Evolutionary conservation across 768 basidiomycete genomes (phyloP).

Genomic region (Tulasnella calospora): DNA sequence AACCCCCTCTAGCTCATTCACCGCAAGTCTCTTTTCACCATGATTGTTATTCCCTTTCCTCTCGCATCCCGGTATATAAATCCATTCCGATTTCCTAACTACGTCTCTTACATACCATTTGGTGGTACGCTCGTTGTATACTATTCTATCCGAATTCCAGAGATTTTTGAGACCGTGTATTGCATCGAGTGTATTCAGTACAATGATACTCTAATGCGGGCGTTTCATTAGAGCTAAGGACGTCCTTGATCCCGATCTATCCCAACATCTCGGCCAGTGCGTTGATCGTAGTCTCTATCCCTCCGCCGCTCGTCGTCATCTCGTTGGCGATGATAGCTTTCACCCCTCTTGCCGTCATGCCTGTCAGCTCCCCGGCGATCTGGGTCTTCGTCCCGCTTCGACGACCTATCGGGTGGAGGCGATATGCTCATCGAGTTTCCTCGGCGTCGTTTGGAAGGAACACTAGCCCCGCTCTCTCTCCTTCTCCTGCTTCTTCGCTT

Average conservation of each 20-base stretch:
- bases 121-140: conserved; percentile 18
- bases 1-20: not conserved
- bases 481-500: conserved; percentile 2
- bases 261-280: no score
- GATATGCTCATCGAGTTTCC: conserved; percentile 13
- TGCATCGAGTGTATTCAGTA: not conserved
- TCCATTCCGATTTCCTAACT: not conserved
- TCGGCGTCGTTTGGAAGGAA: not conserved
- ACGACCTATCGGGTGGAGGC: conserved; percentile 22
- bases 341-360: not conserved
- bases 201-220: no score
- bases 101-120: not conserved
- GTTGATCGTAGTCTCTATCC: no score
- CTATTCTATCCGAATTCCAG: conserved; percentile 15
- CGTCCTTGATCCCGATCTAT: no score
- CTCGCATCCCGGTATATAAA: conserved; percentile 3
- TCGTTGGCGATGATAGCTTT: not conserved
- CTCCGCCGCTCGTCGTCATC: not conserved
- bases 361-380: not conserved
- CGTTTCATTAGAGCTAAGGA: no score
- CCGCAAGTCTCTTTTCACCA: conserved; percentile 7
- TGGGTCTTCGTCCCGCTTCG: not conserved
- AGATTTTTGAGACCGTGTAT: conserved; percentile 13
- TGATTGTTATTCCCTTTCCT: conserved; percentile 4
- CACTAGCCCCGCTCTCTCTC: conserved; percentile 11